These are phyloP conservation scores for Carnegiea gigantea DNA, from an alignment of 179 eudicot species.

Conservation along the genomic window DNA sequence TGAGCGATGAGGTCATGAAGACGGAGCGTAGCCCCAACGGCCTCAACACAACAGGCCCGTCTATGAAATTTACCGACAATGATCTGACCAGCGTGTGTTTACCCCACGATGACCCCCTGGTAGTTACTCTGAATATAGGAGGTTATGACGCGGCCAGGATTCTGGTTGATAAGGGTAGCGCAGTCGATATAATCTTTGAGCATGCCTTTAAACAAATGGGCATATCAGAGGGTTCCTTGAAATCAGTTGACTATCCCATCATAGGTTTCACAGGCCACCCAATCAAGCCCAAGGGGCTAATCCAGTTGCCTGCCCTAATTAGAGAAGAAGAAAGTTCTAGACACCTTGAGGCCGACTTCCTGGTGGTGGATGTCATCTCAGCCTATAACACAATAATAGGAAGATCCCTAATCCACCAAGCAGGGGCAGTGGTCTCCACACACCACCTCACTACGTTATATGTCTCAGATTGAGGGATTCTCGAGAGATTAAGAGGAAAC, in stretches of 20 bases:
- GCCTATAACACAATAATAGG: background rate
- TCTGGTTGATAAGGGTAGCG: background rate
- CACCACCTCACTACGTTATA: background rate
- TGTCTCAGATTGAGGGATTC: background rate
- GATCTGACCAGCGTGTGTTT: background rate
- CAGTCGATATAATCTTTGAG: background rate
- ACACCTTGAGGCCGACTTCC: background rate
- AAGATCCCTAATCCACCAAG: background rate
- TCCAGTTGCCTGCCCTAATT: background rate
- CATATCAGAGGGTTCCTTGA: background rate
- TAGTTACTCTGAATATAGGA: background rate
- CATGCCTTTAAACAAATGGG: background rate
- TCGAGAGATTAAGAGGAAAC: background rate
- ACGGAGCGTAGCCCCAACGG: background rate
- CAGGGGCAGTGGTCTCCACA: background rate
- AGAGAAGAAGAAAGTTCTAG: background rate
- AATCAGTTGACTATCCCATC: background rate
- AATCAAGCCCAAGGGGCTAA: background rate
- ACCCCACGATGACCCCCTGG: background rate
- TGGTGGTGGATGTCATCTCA: background rate
- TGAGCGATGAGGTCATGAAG: background rate
- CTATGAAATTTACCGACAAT: background rate
- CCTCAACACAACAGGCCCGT: background rate
- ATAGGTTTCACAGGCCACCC: background rate
- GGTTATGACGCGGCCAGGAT: background rate